Conservation (phyloP, 1,284 basidiomycete genomes). For the Polyporus tsugae region DNA sequence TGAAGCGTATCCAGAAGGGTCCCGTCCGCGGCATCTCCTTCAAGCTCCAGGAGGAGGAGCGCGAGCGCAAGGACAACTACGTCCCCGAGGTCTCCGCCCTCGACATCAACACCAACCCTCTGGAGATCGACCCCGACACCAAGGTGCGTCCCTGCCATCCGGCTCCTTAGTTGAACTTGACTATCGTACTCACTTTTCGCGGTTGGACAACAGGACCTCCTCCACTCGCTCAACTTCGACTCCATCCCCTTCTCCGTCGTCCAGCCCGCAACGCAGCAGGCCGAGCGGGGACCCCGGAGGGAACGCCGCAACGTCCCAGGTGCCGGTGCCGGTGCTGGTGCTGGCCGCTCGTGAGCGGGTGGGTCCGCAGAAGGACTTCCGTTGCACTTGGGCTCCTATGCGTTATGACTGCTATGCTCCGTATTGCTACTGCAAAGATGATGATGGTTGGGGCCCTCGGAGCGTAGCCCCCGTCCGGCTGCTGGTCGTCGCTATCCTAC, state of each 20-base stretch:
- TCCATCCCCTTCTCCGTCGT: constrained; percentile 80
- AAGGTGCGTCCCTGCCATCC: constrained; percentile 63
- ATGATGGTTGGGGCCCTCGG: constrained; percentile 24
- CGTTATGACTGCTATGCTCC: constrained; percentile 38
- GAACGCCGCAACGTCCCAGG: constrained; percentile 88
- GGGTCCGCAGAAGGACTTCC: not conserved
- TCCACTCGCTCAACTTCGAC: constrained; percentile 92
- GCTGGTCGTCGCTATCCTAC: constrained; percentile 28
- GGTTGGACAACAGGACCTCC: constrained; percentile 69
- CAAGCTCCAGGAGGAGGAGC: constrained; percentile 99
- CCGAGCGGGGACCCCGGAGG: constrained; percentile 77
- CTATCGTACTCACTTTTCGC: not conserved
- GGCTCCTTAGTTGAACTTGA: not conserved
- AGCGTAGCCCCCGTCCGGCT: constrained; percentile 29
- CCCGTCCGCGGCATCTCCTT: constrained; percentile 99
- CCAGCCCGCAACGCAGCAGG: constrained; percentile 70
- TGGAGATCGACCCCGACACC: constrained; percentile 92
- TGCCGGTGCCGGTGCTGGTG: constrained; percentile 48
- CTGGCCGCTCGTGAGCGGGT: constrained; percentile 50
- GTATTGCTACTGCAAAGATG: constrained; percentile 32
- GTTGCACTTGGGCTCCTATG: constrained; percentile 32
- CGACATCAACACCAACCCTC: constrained; percentile 75
- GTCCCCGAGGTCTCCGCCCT: constrained; percentile 97
- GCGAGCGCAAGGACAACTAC: constrained; percentile 99
- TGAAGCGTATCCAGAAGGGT: constrained; percentile 99